These are phyloP conservation scores for Metschnikowia aberdeeniae DNA, from an alignment of 805 yeast genomes.

Conservation along the genomic window DNA sequence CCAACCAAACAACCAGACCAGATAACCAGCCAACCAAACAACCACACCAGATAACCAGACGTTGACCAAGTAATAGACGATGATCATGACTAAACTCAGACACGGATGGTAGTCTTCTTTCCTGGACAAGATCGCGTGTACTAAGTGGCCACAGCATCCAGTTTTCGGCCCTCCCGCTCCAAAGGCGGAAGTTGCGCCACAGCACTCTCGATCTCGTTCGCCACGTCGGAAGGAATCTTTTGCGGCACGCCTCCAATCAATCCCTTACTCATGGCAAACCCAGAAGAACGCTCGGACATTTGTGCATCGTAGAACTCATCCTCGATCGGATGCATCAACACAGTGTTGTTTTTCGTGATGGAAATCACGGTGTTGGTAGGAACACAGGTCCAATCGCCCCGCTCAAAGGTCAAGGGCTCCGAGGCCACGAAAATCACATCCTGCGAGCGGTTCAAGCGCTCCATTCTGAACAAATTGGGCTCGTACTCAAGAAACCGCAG, in stretches of 20 bases:
- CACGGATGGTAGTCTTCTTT: too few species aligned
- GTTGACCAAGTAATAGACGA: too few species aligned
- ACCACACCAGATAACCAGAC: too few species aligned
- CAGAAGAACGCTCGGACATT: constrained; percentile 65
- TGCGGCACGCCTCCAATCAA: constrained; percentile 88
- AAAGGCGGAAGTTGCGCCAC: constrained; percentile 32
- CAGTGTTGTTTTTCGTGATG: constrained; percentile 72
- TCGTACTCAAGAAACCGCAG: constrained; percentile 84
- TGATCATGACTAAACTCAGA: too few species aligned
- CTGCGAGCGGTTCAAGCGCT: constrained; percentile 85
- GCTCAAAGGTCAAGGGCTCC: constrained; percentile 92
- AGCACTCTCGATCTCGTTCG: constrained; percentile 20
- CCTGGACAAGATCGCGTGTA: too few species aligned
- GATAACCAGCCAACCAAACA: too few species aligned
- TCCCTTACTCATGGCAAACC: constrained; percentile 86
- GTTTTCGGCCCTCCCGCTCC: constrained; percentile 33
- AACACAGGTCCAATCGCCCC: constrained; percentile 96
- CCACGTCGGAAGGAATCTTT: constrained; percentile 26
- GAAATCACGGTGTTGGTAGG: constrained; percentile 89
- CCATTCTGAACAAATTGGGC: constrained; percentile 93
- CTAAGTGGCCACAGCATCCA: background rate
- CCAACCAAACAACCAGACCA: too few species aligned
- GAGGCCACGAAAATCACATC: constrained; percentile 96
- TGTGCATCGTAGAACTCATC: constrained; percentile 85
- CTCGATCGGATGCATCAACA: constrained; percentile 81